These are phyloP conservation scores for Colletotrichum neosansevieriae DNA, from an alignment of 2,329 filamentous ascomycete genomes.

Conservation along the genomic window DNA sequence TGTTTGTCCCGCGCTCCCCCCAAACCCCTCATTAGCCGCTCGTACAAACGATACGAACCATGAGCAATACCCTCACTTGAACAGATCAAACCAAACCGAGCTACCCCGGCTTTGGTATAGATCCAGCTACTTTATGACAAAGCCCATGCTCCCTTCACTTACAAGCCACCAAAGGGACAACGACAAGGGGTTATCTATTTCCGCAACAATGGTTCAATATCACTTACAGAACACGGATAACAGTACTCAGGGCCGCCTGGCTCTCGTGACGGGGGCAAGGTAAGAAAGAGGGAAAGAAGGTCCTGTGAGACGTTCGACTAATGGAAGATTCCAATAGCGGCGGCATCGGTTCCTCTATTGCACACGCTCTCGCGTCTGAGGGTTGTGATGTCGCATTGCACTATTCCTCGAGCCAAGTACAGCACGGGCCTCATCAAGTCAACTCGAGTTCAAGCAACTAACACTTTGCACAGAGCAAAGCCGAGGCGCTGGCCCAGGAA, in stretches of 20 bases:
- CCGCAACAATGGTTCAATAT: slow-evolving; percentile 28
- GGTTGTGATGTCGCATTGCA: slow-evolving; percentile 52
- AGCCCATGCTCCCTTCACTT: slow-evolving; percentile 10
- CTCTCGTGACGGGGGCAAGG: slow-evolving; percentile 51
- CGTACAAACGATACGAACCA: neutral
- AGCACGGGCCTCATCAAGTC: slow-evolving; percentile 1
- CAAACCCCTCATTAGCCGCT: slow-evolving; percentile 19
- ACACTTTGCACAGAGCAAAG: slow-evolving; percentile 45
- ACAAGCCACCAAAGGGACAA: neutral
- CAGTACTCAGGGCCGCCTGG: slow-evolving; percentile 45
- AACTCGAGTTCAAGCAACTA: neutral
- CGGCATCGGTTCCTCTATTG: slow-evolving; percentile 51
- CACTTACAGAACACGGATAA: slow-evolving; percentile 45
- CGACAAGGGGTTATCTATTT: neutral
- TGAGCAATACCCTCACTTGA: neutral
- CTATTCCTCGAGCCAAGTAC: slow-evolving; percentile 49
- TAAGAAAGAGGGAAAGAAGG: slow-evolving; percentile 24
- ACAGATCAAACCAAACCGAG: neutral
- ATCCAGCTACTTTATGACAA: slow-evolving; percentile 1
- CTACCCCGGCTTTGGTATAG: neutral
- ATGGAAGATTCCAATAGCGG: slow-evolving; percentile 44
- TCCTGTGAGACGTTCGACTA: neutral
- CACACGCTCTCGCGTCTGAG: slow-evolving; percentile 49
- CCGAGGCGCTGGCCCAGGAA: slow-evolving; percentile 46
- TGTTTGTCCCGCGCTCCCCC: slow-evolving; percentile 6